These are phyloP conservation scores for Cutaneotrichosporon cutaneum DNA, from an alignment of 1,284 basidiomycete genomes.

Conservation along the genomic window DNA sequence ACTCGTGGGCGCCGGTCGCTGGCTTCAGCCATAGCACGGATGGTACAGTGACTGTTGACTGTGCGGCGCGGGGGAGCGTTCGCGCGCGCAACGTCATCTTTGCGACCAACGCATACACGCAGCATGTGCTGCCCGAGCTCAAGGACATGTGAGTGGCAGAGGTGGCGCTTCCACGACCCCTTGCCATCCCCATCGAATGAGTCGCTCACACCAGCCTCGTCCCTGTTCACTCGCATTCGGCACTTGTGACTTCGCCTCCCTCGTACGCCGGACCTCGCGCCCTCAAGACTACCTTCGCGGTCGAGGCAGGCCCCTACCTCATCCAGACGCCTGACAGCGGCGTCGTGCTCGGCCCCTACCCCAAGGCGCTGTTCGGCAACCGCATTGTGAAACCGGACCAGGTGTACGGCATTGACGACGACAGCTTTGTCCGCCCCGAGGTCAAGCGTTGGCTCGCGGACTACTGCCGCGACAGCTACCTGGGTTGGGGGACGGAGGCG, in stretches of 20 bases:
- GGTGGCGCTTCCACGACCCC: neutral
- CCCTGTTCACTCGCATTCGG: slow-evolving; percentile 31
- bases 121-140: slow-evolving; percentile 24
- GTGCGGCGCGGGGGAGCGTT: slow-evolving; percentile 28
- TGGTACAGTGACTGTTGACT: slow-evolving; percentile 19
- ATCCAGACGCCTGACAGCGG: slow-evolving; percentile 32
- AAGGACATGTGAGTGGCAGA: slow-evolving; percentile 1
- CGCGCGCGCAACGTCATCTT: slow-evolving; percentile 34
- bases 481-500: slow-evolving; percentile 30
- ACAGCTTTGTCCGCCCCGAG: slow-evolving; percentile 19
- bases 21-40: neutral
- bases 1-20: slow-evolving; percentile 19
- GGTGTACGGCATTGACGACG: slow-evolving; percentile 22
- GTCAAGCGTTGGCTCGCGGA: slow-evolving; percentile 11
- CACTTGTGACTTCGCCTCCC: slow-evolving; percentile 30
- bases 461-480: slow-evolving; percentile 26
- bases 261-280: slow-evolving; percentile 23
- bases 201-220: slow-evolving; percentile 24
- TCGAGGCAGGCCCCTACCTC: slow-evolving; percentile 34
- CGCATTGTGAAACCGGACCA: neutral
- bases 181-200: neutral
- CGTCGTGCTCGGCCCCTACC: slow-evolving; percentile 29
- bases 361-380: slow-evolving; percentile 4
- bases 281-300: slow-evolving; percentile 25
- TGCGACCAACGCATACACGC: slow-evolving; percentile 44